Evolutionary conservation across 371 early-diverging fungal genomes (phyloP), one percentile per base, ranked within the genome.

Genomic region (Antonospora locustae): DNA sequence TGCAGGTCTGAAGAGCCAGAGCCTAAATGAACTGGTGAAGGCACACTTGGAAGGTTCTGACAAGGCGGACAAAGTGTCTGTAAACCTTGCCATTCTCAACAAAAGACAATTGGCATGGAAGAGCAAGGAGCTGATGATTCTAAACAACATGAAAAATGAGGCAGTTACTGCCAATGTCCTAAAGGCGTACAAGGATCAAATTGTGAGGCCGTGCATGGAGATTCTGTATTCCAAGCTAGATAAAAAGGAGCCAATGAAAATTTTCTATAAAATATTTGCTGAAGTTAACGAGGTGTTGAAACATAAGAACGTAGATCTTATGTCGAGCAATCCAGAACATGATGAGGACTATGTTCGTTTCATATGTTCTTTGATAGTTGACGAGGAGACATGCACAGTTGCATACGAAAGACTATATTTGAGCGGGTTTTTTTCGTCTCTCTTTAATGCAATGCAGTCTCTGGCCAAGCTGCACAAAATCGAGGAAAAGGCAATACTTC

Each of bases 91-190:
- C 4, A 5, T 38, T 22, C n/a, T 63, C 0, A 37, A 45, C 16
- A 38, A 43, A 46, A 38, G 36, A 6, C 24, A 14, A n/a, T 9
- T 25, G 2, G 2, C 32, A 22, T 63, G 37, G 36, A 59, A 55
- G 37, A 63, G 63, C 2, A 63, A 57, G 29, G 68, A 67, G 28
- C 63, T 67, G 5, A 32, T 39, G 37, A 52, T 59, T 27, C 38
- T 67, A 14, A 45, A 45, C 28, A 49, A 49, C 4, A 29, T 58
- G 1, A 16, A 37, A 23, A 14, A 48, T 2, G 51, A 47, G 9
- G 39, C 59, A 36, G 68, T 67, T 32, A 28, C 63, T 16, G 20
- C 59, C 20, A 60, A 51, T 32, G 20, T 67, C 2, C 28, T 63
- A 7, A 50, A 47, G 17, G 36, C 30, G 11, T 67, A 55, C 37